A percentile compares a stretch with the other conserved stretches of the same genome.
Conservation (phyloP, 139 green algal species). For the Coelastrella sp. region DNA sequence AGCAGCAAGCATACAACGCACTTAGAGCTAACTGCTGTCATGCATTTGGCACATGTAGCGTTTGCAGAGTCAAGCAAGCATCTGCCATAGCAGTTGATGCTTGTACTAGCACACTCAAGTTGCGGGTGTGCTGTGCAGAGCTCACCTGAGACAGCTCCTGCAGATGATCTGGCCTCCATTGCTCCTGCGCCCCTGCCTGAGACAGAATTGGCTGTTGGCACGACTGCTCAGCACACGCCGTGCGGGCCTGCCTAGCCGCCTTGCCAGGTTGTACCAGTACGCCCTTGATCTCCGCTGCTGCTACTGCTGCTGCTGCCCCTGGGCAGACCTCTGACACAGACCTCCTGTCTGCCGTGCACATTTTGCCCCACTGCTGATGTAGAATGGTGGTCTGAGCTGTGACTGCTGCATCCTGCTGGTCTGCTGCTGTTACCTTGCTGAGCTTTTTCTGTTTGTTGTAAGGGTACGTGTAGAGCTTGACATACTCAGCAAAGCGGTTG, state of each 20-base stretch:
- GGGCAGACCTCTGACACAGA: not conserved
- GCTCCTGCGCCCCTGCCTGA: too few species aligned
- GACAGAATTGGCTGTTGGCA: too few species aligned
- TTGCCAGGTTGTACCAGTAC: too few species aligned
- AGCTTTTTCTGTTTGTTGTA: not conserved
- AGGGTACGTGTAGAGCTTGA: conserved; percentile 1
- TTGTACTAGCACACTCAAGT: not conserved
- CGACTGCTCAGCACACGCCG: too few species aligned
- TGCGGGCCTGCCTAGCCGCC: not conserved
- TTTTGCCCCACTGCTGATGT: not conserved
- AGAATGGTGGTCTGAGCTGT: not conserved
- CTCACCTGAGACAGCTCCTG: conserved; percentile 14
- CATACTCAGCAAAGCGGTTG: not conserved
- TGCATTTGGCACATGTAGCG: too few species aligned
- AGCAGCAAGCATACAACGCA: too few species aligned
- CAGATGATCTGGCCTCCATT: not conserved
- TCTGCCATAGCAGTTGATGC: not conserved
- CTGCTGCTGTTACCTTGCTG: conserved; percentile 4
- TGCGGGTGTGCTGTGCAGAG: not conserved
- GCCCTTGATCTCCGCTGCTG: not conserved
- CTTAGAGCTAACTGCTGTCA: too few species aligned
- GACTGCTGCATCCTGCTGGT: not conserved
- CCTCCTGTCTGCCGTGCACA: not conserved
- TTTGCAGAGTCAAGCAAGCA: too few species aligned
- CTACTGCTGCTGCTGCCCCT: conserved; percentile 4